Base-by-base conservation (phyloP, 1,139 yeast genomes). In the Blastobotrys illinoisensis region DNA sequence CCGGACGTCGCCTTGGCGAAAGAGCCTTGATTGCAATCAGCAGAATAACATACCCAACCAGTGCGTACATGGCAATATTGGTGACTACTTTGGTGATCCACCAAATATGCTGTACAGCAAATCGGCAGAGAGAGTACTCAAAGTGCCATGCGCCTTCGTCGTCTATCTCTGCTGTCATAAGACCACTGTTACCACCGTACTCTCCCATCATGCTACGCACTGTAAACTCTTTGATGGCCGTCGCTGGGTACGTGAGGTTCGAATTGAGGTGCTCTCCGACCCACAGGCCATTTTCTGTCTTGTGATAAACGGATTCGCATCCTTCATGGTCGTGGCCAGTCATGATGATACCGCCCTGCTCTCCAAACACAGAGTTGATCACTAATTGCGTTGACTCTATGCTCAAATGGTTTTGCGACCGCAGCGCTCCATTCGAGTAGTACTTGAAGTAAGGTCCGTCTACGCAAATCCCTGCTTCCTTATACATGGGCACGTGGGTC, bases 311-410 rank as follows among this genome's bases (percentile, higher is more conserved):
- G 2, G 70, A 56, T 14, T 84, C 85, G 68, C 99, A 95, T 1
- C 99, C 99, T 63, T 85, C 91, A 67, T 93, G 99, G 67, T 93
- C 99, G 71, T 93, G 99, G 0, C 99, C 99, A 0, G 97, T 88
- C 49, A 93, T 74, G 3, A 93, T 82, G 5, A 91, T 76, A 11
- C 98, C 98, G 9, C 76, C 74, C 57, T 81, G 79, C 2, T 60
- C 60, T 49, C 83, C 82, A 68, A 91, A 91, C 9, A 88, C 77
- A 18, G 83, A 77, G 62, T 85, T 78, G 61, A 93, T 71, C 1
- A 91, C 84, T 57, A 77, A 74, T 64, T 85, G 86, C 1, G 91
- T 74, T 0, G 86, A 78, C 9, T 84, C 85, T 58, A 78, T 73
- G 19, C 86, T 79, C 51, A 93, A 72, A 69, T 89, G 97, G 69